Conservation (phyloP, 2,329 filamentous ascomycete genomes). For the Beauveria bassiana region DNA sequence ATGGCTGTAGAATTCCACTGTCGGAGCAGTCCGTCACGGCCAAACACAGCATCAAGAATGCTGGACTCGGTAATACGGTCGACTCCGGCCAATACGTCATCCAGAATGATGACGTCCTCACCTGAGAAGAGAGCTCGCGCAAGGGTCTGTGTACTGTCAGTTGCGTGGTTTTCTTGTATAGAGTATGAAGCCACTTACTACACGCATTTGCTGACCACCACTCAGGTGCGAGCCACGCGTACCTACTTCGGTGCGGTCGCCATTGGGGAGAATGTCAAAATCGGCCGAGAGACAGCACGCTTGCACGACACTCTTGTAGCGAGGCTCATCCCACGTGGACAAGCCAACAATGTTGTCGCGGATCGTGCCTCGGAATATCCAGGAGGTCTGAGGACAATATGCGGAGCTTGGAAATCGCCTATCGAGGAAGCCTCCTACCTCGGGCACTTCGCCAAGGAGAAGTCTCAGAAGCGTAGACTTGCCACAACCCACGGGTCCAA, state of each 20-base stretch:
- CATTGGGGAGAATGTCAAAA: constrained; percentile 16
- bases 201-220: constrained; percentile 21
- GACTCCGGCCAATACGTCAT: constrained; percentile 28
- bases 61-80: constrained; percentile 30
- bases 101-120: constrained; percentile 21
- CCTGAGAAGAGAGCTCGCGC: constrained; percentile 20
- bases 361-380: constrained; percentile 19
- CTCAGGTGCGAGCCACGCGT: constrained; percentile 19
- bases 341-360: constrained; percentile 19
- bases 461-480: constrained; percentile 19
- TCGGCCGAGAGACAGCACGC: constrained; percentile 16
- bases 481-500: constrained; percentile 18
- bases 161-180: neutral
- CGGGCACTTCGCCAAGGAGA: constrained; percentile 18
- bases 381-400: constrained; percentile 20
- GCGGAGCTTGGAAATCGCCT: constrained; percentile 13
- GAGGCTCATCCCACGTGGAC: constrained; percentile 13
- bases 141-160: constrained; percentile 11
- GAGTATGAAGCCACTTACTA: constrained; percentile 13
- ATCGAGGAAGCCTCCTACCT: constrained; percentile 11
- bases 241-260: constrained; percentile 18
- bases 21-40: constrained; percentile 22
- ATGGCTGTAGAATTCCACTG: constrained; percentile 19
- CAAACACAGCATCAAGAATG: constrained; percentile 29
- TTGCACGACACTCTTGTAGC: constrained; percentile 17